A percentile compares a stretch with the other conserved stretches of the same genome.
These are phyloP conservation scores for Scheffersomyces titani DNA, from an alignment of 1,139 yeast species.

Conservation along the genomic window DNA sequence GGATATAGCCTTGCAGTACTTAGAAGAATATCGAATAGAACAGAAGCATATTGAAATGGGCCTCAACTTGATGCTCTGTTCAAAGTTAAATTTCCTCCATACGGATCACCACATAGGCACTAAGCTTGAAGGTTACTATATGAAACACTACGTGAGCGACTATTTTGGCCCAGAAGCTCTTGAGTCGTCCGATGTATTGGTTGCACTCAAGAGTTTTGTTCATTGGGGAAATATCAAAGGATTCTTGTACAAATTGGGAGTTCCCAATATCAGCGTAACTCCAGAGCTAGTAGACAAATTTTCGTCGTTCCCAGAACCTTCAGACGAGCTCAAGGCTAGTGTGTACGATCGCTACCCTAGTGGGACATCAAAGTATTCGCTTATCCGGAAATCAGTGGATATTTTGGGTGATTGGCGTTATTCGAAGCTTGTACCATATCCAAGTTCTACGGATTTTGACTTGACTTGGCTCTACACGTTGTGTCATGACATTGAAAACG, in stretches of 20 bases:
- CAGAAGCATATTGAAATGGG: constrained; percentile 43
- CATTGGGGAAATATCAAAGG: constrained; percentile 61
- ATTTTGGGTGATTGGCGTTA: constrained; percentile 28
- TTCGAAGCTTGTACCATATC: constrained; percentile 27
- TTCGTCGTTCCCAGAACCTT: constrained; percentile 44
- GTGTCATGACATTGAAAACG: constrained; percentile 48
- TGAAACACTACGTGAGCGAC: constrained; percentile 40
- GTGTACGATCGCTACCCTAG: constrained; percentile 53
- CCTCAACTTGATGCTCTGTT: constrained; percentile 42
- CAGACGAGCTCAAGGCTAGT: constrained; percentile 38
- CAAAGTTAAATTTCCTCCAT: constrained; percentile 55
- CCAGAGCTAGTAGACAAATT: constrained; percentile 31
- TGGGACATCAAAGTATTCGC: constrained; percentile 52
- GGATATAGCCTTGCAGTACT: constrained; percentile 32
- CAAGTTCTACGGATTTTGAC: constrained; percentile 22
- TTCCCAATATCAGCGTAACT: constrained; percentile 41
- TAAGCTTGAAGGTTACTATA: constrained; percentile 46
- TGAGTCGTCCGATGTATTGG: constrained; percentile 42
- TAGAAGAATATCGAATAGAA: constrained; percentile 17
- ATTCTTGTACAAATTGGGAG: constrained; percentile 41
- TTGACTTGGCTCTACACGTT: constrained; percentile 38
- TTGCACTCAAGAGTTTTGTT: constrained; percentile 53
- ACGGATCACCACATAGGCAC: constrained; percentile 60
- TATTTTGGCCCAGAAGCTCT: constrained; percentile 46
- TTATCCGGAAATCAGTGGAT: constrained; percentile 44